phyloP scores from a whole-genome alignment of 1,284 basidiomycete species.

The Apiotrichum brassicae region DNA sequence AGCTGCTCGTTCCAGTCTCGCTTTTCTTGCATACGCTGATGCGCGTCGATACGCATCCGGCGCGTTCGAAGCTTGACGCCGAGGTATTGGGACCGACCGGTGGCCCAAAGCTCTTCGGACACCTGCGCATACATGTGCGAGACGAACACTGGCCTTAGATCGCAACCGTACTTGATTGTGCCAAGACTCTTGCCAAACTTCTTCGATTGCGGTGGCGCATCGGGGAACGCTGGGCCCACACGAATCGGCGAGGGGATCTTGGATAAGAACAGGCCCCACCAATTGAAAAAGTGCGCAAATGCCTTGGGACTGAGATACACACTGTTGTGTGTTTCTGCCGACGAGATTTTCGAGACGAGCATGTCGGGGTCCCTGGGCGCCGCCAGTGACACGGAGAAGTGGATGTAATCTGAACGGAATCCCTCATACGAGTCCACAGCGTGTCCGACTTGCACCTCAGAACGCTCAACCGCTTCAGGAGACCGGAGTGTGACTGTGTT shows the following conservation, averaged over 20 bases:
- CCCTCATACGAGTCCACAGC: constrained; percentile 70
- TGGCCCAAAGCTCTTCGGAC: constrained; percentile 64
- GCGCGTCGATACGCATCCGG: constrained; percentile 80
- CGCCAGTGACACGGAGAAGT: constrained; percentile 80
- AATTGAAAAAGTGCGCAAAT: constrained; percentile 86
- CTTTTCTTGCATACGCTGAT: constrained; percentile 81
- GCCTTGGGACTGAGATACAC: constrained; percentile 81
- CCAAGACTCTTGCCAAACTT: constrained; percentile 85
- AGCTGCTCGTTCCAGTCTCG: constrained; percentile 40
- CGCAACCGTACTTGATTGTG: constrained; percentile 86
- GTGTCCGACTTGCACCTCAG: constrained; percentile 45
- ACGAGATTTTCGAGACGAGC: constrained; percentile 9
- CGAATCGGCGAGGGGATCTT: constrained; percentile 77
- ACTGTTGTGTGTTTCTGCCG: constrained; percentile 55
- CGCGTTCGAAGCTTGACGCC: constrained; percentile 77
- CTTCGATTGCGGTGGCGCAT: constrained; percentile 64
- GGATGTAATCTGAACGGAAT: constrained; percentile 91
- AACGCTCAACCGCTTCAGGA: constrained; percentile 46
- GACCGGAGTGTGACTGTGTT: constrained; percentile 66
- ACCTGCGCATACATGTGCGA: constrained; percentile 84
- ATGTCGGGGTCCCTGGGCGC: constrained; percentile 51
- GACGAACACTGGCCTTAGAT: constrained; percentile 71
- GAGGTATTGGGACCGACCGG: constrained; percentile 63
- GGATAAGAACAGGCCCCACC: constrained; percentile 81
- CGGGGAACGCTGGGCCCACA: constrained; percentile 74